Evolutionary conservation across 495 filamentous ascomycete species (phyloP).

Genomic region (Echria macrotheca): DNA sequence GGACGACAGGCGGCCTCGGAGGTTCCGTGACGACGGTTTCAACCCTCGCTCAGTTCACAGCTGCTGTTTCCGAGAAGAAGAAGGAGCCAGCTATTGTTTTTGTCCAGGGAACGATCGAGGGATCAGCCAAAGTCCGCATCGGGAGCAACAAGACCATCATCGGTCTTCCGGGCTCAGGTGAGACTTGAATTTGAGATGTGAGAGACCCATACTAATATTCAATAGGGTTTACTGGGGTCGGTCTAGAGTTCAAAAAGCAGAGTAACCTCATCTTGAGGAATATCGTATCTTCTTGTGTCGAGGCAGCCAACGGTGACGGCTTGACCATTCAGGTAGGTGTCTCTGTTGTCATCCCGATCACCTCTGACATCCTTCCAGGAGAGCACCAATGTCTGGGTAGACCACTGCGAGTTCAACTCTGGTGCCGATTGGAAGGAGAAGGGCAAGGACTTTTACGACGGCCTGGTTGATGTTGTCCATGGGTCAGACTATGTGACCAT

Average conservation of each 20-base stretch:
- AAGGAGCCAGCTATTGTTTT: constrained; percentile 44
- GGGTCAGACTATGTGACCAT: constrained; percentile 50
- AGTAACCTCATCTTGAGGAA: constrained; percentile 59
- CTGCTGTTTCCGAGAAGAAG: constrained; percentile 39
- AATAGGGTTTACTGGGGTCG: constrained; percentile 39
- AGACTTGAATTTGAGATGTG: too few relatives aligned
- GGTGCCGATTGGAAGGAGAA: constrained; percentile 45
- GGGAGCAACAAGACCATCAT: constrained; percentile 54
- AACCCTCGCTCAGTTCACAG: constrained; percentile 47
- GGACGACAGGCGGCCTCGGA: constrained; percentile 55
- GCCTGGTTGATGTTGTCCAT: constrained; percentile 57
- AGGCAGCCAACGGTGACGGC: constrained; percentile 54
- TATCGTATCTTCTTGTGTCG: constrained; percentile 53
- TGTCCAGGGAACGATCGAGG: constrained; percentile 42
- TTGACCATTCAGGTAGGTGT: constrained; percentile 50
- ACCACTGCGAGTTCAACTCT: constrained; percentile 61
- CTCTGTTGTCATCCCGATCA: too few relatives aligned
- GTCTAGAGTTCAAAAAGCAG: constrained; percentile 41
- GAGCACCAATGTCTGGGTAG: constrained; percentile 60
- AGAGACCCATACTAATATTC: constrained; percentile 6
- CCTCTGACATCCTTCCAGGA: too few relatives aligned
- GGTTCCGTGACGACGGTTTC: constrained; percentile 57
- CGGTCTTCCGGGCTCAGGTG: constrained; percentile 34
- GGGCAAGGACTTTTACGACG: constrained; percentile 66
- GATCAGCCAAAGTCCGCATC: constrained; percentile 39